phyloP scores from a whole-genome alignment of 208 protist genomes.

The Crithidia bombi region DNA sequence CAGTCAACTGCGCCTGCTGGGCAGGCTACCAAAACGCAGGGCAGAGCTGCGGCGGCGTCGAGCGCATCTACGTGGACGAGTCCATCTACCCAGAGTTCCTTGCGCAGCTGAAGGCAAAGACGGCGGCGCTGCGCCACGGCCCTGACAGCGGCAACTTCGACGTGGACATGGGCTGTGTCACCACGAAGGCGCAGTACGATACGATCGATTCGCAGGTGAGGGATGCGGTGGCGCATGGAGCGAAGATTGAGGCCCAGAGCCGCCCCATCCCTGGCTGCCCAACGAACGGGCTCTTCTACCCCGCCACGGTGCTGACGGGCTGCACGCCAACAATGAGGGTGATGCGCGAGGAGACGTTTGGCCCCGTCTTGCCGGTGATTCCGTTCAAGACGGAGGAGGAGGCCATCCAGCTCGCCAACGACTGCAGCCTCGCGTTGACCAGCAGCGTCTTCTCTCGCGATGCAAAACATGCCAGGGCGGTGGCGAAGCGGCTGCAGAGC shows the following conservation, averaged over 20 bases:
- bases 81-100: constrained; percentile 78
- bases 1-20: constrained; percentile 84
- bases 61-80: constrained; percentile 79
- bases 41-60: constrained; percentile 79
- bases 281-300: constrained; percentile 69
- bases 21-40: constrained; percentile 84
- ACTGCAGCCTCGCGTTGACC: constrained; percentile 70
- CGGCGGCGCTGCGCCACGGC: constrained; percentile 74
- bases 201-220: constrained; percentile 69
- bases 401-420: constrained; percentile 77
- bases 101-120: constrained; percentile 62
- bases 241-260: constrained; percentile 76
- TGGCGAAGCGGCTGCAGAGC: constrained; percentile 66
- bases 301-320: constrained; percentile 81
- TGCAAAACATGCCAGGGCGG: constrained; percentile 29
- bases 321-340: constrained; percentile 87
- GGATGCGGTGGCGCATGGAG: constrained; percentile 68
- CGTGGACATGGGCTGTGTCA: constrained; percentile 77
- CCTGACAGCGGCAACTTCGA: constrained; percentile 51
- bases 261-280: constrained; percentile 43
- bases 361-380: constrained; percentile 86
- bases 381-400: constrained; percentile 80
- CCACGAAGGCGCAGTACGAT: constrained; percentile 64
- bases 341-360: constrained; percentile 93
- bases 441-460: constrained; percentile 79